phyloP scores from a whole-genome alignment of 2,329 filamentous ascomycete genomes.

The Venturia aucupariae region DNA sequence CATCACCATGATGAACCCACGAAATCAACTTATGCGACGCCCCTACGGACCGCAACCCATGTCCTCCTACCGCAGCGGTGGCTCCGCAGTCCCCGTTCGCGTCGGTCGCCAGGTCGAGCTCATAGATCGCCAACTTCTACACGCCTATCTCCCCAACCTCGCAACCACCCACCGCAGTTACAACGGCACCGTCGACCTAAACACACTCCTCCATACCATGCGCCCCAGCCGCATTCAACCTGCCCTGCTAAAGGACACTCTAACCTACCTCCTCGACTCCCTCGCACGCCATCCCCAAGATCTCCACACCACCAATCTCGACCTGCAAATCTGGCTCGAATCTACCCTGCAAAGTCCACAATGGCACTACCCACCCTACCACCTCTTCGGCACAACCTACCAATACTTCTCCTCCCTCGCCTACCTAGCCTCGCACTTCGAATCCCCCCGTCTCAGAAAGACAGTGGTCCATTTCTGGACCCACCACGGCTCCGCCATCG shows the following conservation, averaged over 20 bases:
- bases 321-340: not conserved
- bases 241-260: not conserved
- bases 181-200: constrained; percentile 8
- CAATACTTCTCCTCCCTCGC: constrained; percentile 2
- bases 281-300: not conserved
- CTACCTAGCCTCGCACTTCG: not conserved
- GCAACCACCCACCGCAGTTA: not conserved
- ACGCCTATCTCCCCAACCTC: constrained; percentile 4
- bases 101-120: not conserved
- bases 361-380: constrained; percentile 5
- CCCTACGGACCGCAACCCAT: not conserved
- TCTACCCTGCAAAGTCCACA: not conserved
- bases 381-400: not conserved
- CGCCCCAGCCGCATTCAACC: not conserved
- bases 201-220: not conserved
- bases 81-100: not conserved
- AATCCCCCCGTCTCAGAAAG: not conserved
- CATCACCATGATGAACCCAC: not conserved
- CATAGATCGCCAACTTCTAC: not conserved
- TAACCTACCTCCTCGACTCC: constrained; percentile 6
- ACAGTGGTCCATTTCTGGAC: constrained; percentile 1
- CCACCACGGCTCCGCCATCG: constrained; percentile 1
- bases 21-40: not conserved
- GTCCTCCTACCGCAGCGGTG: not conserved
- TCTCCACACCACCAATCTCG: constrained; percentile 5